Conservation (phyloP, 495 filamentous ascomycete species). For the Tuber microsphaerosporum region DNA sequence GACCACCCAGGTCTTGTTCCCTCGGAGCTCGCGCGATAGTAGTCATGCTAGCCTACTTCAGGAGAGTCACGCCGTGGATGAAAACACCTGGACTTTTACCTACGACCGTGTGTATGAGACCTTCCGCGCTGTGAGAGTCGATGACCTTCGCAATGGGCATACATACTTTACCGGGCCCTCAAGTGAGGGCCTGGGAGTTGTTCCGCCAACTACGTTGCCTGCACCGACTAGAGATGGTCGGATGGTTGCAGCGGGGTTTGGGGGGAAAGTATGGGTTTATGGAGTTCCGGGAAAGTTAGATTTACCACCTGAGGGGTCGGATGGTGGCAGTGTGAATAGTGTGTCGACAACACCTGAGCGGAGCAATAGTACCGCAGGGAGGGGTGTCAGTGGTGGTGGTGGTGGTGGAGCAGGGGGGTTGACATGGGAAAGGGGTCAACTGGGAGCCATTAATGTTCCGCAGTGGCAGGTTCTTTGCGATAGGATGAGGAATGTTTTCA, state of each 20-base stretch:
- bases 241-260: constrained; percentile 69
- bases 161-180: constrained; percentile 74
- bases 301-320: constrained; percentile 41
- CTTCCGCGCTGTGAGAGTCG: constrained; percentile 68
- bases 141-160: constrained; percentile 65
- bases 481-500: constrained; percentile 57
- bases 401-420: constrained; percentile 41
- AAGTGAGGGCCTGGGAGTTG: constrained; percentile 41
- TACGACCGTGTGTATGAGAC: constrained; percentile 70
- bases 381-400: constrained; percentile 20
- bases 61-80: constrained; percentile 56
- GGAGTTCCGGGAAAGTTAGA: constrained; percentile 70
- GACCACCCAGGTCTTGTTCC: constrained; percentile 84
- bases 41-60: constrained; percentile 70
- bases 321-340: constrained; percentile 19
- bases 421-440: constrained; percentile 38
- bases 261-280: constrained; percentile 70
- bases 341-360: constrained; percentile 34
- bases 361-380: constrained; percentile 39
- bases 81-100: constrained; percentile 70
- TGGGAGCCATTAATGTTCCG: constrained; percentile 44
- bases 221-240: constrained; percentile 61
- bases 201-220: constrained; percentile 62
- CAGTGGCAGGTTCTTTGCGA: constrained; percentile 67
- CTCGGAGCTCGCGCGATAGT: constrained; percentile 65